Evolutionary conservation across 2,329 filamentous ascomycete genomes (phyloP).

Genomic region (Aspergillus sp.): DNA sequence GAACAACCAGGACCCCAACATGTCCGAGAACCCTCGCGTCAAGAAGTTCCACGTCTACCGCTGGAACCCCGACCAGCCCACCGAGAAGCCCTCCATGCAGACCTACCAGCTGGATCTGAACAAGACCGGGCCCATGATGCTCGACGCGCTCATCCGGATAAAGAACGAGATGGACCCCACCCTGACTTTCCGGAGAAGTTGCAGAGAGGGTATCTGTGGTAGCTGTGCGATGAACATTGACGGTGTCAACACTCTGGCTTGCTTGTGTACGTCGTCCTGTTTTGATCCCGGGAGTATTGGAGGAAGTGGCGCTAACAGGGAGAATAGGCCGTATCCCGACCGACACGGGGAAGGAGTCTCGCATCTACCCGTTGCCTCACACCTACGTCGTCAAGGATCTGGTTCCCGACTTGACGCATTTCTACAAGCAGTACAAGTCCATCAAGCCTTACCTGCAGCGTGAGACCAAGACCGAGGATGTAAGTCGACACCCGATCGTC

Average conservation of each 20-base stretch:
- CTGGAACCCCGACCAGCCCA: constrained; percentile 93
- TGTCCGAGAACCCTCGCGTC: constrained; percentile 59
- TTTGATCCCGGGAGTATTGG: too few relatives aligned
- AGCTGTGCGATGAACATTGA: constrained; percentile 99
- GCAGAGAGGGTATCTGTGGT: constrained; percentile 96
- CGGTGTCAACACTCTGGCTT: constrained; percentile 95
- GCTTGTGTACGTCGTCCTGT: constrained; percentile 65
- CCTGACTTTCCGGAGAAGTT: constrained; percentile 91
- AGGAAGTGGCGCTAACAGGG: constrained; percentile 10
- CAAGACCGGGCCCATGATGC: constrained; percentile 98
- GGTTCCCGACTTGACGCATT: constrained; percentile 94
- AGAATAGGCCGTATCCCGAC: constrained; percentile 82
- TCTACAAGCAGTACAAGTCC: constrained; percentile 99
- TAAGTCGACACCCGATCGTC: constrained; percentile 49
- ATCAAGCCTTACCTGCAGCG: constrained; percentile 98
- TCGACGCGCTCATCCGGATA: constrained; percentile 94
- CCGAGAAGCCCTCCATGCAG: constrained; percentile 94
- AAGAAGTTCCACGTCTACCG: constrained; percentile 99
- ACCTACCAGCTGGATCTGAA: constrained; percentile 92
- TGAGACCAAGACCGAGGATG: constrained; percentile 77
- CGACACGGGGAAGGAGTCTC: constrained; percentile 75
- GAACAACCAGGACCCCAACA: constrained; percentile 59
- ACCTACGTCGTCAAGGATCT: constrained; percentile 99
- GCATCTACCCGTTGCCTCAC: constrained; percentile 97
- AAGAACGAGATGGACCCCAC: constrained; percentile 99